Base-by-base conservation (phyloP, 139 green algal species). In the Auxenochlorella pyrenoidosa region DNA sequence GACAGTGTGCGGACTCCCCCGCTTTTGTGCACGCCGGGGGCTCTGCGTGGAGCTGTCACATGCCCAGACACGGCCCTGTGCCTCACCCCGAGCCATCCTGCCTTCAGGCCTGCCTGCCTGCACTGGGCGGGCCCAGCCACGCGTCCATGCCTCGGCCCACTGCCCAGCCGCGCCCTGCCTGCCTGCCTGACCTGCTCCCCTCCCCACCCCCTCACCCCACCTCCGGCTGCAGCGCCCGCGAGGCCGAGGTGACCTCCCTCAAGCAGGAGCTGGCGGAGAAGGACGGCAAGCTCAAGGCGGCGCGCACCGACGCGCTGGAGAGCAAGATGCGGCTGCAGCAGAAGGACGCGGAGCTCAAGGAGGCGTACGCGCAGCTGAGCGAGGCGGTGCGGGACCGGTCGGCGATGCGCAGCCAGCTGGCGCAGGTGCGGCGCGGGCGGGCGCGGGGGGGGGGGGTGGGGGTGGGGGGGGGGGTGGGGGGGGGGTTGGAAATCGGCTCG, bases 231-330 rank as follows among this genome's bases (percentile, higher is more conserved):
- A 84, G 79, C 58, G 63, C 72, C 19, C 51, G 40, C 58, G 79
- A 84, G 21, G 66, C 44, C 8, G 82, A 86, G n/a, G 82, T 86
- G 65, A 34, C 54, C 26, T 47, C 28, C 34, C 66, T 86, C 30
- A 66, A 79, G 82, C 66, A 78, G 59, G 40, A 65, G 66, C 66
- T 86, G 65, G 82, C 82, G 12, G 82, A 86, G 82, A 73, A 72
- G 21, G 82, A 86, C 44, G 66, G 47, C 43, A 86, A 86, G 82
- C 82, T 86, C 66, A 86, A 86, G 65, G 70, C 82, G n/a, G 82
- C 82, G 13, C 70, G 70, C 19, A 66, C 66, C 32, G 82, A 86
- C 66, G 66, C 70, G 32, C 44, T 86, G 41, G 82, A 86, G 44
- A 58, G 41, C 22, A 54, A 58, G 30, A 79, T 86, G 82, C 43